Evolutionary conservation across 2,329 filamentous ascomycete species (phyloP), one percentile per base, ranked within the genome.

Genomic region (Claviceps fusiformis): DNA sequence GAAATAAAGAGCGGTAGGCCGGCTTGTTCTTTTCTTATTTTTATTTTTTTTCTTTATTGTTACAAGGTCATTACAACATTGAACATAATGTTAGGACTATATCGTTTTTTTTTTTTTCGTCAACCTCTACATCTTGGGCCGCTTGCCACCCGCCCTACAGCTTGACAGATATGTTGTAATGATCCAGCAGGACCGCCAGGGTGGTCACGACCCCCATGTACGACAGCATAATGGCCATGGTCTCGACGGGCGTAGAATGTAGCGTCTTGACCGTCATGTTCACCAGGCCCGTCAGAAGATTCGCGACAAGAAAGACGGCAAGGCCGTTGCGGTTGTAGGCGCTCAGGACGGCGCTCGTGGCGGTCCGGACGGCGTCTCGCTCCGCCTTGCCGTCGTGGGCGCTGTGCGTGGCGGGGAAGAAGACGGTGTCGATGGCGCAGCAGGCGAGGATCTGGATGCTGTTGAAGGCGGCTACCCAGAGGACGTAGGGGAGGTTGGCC

Each of bases 391-490:
- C 64, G 54, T 77, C 75, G 1, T 70, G 70, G 1, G 81, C 78
- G 58, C 77, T 81, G 68, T 89, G 81, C 6, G 86, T 78, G 2
- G 76, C 73, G 0, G 89, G 87, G 68, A 95, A 95, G 68, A 91
- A 83, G 3, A 87, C 31, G 3, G 80, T 83, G 68, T 98, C 92
- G 29, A 93, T 78, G 15, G 84, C 67, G 63, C 84, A 90, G 68
- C 92, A 95, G 1, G 85, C 76, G 8, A 88, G 74, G 10, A 98
- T 75, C 67, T 95, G 89, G n/a, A 79, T 76, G 58, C 81, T 85
- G 73, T 97, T 98, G 75, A 93, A 96, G 3, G 89, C 85, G n/a
- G 84, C 79, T 8, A 95, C 86, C 90, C 92, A 97, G 48, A 95
- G 75, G 47, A 97, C 80, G 67, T 98, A 98, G 0, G 93, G 90